Conservation (phyloP, 331 rosid species). For the Dryas integrifolia region DNA sequence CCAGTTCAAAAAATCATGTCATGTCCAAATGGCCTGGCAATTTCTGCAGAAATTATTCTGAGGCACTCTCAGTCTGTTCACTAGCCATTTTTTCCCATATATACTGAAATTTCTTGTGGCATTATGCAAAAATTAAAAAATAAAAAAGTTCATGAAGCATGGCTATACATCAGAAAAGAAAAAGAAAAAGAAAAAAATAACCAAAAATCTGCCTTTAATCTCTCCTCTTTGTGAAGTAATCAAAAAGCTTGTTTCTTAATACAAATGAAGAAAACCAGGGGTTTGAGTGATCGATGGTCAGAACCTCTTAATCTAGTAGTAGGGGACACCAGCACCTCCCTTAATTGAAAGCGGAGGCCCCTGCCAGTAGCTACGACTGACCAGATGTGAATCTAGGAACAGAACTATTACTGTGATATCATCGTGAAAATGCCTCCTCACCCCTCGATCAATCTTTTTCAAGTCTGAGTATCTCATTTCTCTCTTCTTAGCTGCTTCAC, state of each 20-base stretch:
- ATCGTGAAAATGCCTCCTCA: conserved; percentile 95
- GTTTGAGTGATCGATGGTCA: conserved; percentile 21
- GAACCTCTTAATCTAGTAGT: conserved; percentile 40
- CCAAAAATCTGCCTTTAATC: conserved; percentile 20
- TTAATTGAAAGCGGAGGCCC: conserved; percentile 61
- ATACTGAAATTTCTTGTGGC: conserved; percentile 4
- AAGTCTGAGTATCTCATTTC: conserved; percentile 95
- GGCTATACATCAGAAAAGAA: conserved; percentile 29
- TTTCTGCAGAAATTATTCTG: conserved; percentile 5
- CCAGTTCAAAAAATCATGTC: too few species aligned
- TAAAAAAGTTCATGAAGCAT: conserved; percentile 14
- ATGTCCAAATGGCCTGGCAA: not conserved
- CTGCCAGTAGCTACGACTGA: conserved; percentile 46
- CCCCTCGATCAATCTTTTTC: conserved; percentile 86
- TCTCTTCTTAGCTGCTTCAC: conserved; percentile 90
- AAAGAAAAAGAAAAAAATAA: not conserved
- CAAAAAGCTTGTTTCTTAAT: conserved; percentile 15
- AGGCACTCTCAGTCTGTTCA: not conserved
- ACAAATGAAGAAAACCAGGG: conserved; percentile 33
- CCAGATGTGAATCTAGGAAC: conserved; percentile 63
- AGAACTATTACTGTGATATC: conserved; percentile 90
- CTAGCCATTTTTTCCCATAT: not conserved
- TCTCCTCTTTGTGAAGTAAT: conserved; percentile 14
- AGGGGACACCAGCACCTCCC: conserved; percentile 50
- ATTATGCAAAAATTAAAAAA: conserved; percentile 19